These are phyloP conservation scores for Komagataea norvegica DNA, from an alignment of 1,139 yeast species.

Conservation along the genomic window DNA sequence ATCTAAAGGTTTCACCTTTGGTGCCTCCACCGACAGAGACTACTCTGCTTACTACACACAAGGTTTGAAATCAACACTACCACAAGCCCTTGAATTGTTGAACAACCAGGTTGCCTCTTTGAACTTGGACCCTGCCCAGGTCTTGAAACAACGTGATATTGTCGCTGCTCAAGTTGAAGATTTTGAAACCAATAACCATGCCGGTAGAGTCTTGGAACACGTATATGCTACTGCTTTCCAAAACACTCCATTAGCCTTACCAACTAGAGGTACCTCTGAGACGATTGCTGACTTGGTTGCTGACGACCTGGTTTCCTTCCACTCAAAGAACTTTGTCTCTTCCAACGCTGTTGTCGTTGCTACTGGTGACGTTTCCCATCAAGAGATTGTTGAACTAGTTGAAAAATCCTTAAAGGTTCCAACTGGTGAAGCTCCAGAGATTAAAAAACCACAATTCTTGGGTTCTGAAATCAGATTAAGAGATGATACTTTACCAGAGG, in stretches of 20 bases:
- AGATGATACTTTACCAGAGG: slow-evolving; percentile 81
- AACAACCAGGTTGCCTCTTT: slow-evolving; percentile 28
- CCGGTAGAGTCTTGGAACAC: slow-evolving; percentile 56
- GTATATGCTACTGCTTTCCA: slow-evolving; percentile 79
- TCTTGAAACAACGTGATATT: slow-evolving; percentile 38
- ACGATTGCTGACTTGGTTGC: slow-evolving; percentile 52
- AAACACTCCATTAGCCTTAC: slow-evolving; percentile 73
- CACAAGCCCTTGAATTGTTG: slow-evolving; percentile 28
- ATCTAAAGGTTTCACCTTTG: slow-evolving; percentile 43
- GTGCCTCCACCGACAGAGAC: slow-evolving; percentile 47
- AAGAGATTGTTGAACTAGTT: slow-evolving; percentile 59
- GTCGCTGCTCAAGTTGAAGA: slow-evolving; percentile 36
- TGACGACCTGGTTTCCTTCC: slow-evolving; percentile 54
- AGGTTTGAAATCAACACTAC: slow-evolving; percentile 26
- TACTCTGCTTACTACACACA: slow-evolving; percentile 50
- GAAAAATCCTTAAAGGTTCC: slow-evolving; percentile 45
- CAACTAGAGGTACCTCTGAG: slow-evolving; percentile 68
- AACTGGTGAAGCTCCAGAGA: slow-evolving; percentile 52
- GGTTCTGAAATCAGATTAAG: slow-evolving; percentile 85
- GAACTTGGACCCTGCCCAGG: slow-evolving; percentile 40
- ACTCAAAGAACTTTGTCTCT: slow-evolving; percentile 52
- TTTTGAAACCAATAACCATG: slow-evolving; percentile 34
- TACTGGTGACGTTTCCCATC: slow-evolving; percentile 68
- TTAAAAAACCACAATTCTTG: slow-evolving; percentile 49
- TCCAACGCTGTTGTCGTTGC: slow-evolving; percentile 68